A percentile compares a stretch with the other conserved stretches of the same genome.
Evolutionary conservation across 768 basidiomycete genomes (phyloP).

Genomic region (Vararia minispora): DNA sequence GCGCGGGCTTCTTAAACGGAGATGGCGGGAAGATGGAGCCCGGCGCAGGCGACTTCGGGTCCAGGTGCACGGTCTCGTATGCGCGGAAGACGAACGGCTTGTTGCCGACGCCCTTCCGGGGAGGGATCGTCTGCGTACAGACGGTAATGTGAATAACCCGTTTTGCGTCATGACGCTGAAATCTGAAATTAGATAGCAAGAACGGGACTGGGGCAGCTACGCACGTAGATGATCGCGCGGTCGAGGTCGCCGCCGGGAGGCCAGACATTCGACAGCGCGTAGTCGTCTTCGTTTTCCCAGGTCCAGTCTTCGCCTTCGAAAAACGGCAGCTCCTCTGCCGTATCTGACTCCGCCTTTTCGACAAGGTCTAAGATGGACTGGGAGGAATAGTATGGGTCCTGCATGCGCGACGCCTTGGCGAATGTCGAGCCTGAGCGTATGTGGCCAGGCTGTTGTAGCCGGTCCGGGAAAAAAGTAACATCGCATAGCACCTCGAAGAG

Average conservation of each 20-base stretch:
- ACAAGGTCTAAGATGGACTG: slow-evolving; percentile 19
- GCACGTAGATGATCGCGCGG: slow-evolving; percentile 51
- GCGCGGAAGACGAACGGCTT: slow-evolving; percentile 51
- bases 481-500: slow-evolving; percentile 49
- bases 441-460: slow-evolving; percentile 33
- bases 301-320: slow-evolving; percentile 34
- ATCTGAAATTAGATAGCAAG: neutral
- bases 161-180: slow-evolving; percentile 40
- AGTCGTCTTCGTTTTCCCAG: slow-evolving; percentile 65
- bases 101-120: slow-evolving; percentile 49
- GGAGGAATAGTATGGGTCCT: slow-evolving; percentile 18
- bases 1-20: too few species aligned
- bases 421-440: slow-evolving; percentile 28
- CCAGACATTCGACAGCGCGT: slow-evolving; percentile 50
- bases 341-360: slow-evolving; percentile 7
- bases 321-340: slow-evolving; percentile 5
- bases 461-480: slow-evolving; percentile 28
- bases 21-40: slow-evolving; percentile 10
- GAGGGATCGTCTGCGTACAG: slow-evolving; percentile 38
- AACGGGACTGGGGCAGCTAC: slow-evolving; percentile 16
- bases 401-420: slow-evolving; percentile 20
- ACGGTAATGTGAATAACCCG: slow-evolving; percentile 54
- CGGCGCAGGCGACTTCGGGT: slow-evolving; percentile 1
- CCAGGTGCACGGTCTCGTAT: slow-evolving; percentile 16
- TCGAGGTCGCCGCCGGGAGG: slow-evolving; percentile 26